Percentiles rank a stretch among this genome's conserved stretches.
Evolutionary conservation across 1,284 basidiomycete species (phyloP).

Genomic region (Ganoderma multipileum): DNA sequence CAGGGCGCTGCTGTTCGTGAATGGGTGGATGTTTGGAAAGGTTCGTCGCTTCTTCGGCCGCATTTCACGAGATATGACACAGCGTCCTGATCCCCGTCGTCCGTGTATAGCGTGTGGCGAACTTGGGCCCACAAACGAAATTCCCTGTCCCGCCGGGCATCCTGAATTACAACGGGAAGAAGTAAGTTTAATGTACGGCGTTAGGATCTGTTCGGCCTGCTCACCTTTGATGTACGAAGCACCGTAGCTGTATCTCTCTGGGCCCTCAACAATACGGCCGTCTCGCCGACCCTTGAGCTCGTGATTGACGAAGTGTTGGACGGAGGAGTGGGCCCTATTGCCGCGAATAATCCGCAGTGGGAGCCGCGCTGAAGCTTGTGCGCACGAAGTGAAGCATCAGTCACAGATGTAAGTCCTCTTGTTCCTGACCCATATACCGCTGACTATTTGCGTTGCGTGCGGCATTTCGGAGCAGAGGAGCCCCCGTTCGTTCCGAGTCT

Average conservation of each 20-base stretch:
- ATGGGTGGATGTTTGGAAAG: conserved; percentile 90
- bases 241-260: conserved; percentile 78
- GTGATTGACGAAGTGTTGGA: conserved; percentile 65
- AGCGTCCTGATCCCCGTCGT: too few relatives aligned
- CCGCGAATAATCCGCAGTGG: conserved; percentile 1
- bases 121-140: conserved; percentile 67
- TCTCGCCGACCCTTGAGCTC: conserved; percentile 62
- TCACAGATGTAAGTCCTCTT: not conserved
- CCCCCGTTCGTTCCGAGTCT: too few relatives aligned
- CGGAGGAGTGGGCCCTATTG: conserved; percentile 66
- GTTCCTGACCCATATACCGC: too few relatives aligned
- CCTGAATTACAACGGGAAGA: conserved; percentile 70
- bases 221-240: conserved; percentile 42
- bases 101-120: conserved; percentile 36
- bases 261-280: conserved; percentile 58
- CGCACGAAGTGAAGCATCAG: not conserved
- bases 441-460: too few relatives aligned
- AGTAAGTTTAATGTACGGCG: conserved; percentile 53
- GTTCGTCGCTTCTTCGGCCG: conserved; percentile 42
- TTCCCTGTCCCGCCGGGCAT: conserved; percentile 82
- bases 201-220: not conserved
- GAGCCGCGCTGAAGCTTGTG: not conserved
- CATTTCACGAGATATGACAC: not conserved
- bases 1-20: conserved; percentile 76
- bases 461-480: too few relatives aligned